These are phyloP conservation scores for Salix exigua DNA, from an alignment of 345 rosid genomes.

Conservation along the genomic window DNA sequence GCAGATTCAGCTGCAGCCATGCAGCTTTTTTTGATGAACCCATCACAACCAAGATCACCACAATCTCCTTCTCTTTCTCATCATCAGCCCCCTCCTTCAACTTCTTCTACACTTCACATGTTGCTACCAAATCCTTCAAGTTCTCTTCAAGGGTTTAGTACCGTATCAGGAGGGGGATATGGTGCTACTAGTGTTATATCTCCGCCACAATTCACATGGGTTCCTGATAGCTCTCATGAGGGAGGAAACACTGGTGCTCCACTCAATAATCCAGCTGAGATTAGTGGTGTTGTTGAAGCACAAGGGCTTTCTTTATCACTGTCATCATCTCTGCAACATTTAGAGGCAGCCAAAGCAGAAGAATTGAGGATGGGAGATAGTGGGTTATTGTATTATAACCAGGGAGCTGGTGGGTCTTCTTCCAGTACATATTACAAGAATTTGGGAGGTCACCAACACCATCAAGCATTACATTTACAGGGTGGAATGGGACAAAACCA, in stretches of 20 bases:
- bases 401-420: conserved; percentile 33
- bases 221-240: conserved; percentile 40
- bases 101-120: conserved; percentile 81
- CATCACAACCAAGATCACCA: conserved; percentile 66
- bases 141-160: conserved; percentile 46
- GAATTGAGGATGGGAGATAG: conserved; percentile 60
- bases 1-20: conserved; percentile 79
- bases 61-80: conserved; percentile 44
- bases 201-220: conserved; percentile 62
- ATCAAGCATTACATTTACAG: conserved; percentile 39
- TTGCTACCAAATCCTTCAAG: conserved; percentile 63
- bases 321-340: conserved; percentile 71
- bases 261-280: conserved; percentile 41
- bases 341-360: conserved; percentile 81
- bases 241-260: conserved; percentile 29
- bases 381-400: conserved; percentile 48
- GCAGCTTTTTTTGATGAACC: conserved; percentile 88
- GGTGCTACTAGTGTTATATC: conserved; percentile 37
- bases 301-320: conserved; percentile 87
- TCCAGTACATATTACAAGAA: conserved; percentile 48
- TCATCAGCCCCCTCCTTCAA: conserved; percentile 32
- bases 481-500: conserved; percentile 37
- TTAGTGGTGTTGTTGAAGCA: conserved; percentile 57
- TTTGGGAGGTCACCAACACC: conserved; percentile 25
- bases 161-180: conserved; percentile 19